A percentile compares a stretch with the other conserved stretches of the same genome.
These are phyloP conservation scores for Arachis hypogaea DNA, from an alignment of 306 rosid species.

Conservation along the genomic window DNA sequence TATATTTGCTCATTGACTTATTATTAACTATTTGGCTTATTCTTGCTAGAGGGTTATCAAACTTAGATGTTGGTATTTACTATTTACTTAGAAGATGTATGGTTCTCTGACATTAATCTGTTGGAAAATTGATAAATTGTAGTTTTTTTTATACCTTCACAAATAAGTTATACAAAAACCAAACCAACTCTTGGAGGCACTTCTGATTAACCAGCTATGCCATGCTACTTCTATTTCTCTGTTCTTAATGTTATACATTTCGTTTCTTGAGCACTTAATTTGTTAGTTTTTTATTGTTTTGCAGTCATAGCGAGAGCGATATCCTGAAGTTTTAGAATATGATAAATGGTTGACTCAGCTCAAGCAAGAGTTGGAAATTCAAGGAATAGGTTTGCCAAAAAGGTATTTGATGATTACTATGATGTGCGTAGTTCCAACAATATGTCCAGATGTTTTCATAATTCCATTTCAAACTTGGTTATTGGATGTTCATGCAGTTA, in stretches of 20 bases:
- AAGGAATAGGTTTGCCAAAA: slow-evolving; percentile 79
- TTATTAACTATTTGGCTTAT: background rate
- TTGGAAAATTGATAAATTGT: background rate
- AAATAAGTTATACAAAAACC: slow-evolving; percentile 29
- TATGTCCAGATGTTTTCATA: slow-evolving; percentile 23
- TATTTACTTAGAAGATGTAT: background rate
- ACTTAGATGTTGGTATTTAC: background rate
- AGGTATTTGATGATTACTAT: slow-evolving; percentile 54
- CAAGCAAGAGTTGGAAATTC: slow-evolving; percentile 67
- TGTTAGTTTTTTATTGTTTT: slow-evolving; percentile 36
- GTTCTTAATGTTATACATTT: slow-evolving; percentile 18
- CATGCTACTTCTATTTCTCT: background rate
- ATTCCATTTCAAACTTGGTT: slow-evolving; percentile 30
- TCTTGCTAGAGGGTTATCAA: slow-evolving; percentile 16
- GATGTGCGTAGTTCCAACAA: slow-evolving; percentile 25
- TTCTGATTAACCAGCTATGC: background rate
- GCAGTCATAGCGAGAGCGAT: slow-evolving; percentile 53
- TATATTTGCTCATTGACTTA: slow-evolving; percentile 20
- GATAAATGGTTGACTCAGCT: slow-evolving; percentile 70
- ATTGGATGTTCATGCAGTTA: slow-evolving; percentile 18
- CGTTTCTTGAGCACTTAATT: slow-evolving; percentile 22
- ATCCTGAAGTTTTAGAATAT: slow-evolving; percentile 51
- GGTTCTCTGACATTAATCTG: slow-evolving; percentile 22
- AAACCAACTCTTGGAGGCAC: slow-evolving; percentile 23
- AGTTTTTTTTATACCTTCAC: slow-evolving; percentile 5